phyloP scores from a whole-genome alignment of 768 basidiomycete genomes.

The Pisolithus marmoratus region DNA sequence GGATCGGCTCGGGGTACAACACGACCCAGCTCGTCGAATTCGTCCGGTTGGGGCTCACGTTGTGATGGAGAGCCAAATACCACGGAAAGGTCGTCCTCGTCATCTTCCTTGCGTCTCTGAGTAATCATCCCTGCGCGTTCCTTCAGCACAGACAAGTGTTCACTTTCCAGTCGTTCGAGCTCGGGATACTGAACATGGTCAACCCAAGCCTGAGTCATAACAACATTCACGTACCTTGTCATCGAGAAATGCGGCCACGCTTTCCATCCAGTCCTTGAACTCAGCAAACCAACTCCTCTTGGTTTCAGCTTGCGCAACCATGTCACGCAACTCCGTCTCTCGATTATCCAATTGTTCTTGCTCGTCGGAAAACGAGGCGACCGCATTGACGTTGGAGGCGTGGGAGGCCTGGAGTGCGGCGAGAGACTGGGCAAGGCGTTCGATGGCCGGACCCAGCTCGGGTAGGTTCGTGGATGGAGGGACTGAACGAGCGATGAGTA shows the following conservation, averaged over 20 bases:
- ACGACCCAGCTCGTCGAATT: constrained; percentile 61
- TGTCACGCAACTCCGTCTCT: constrained; percentile 67
- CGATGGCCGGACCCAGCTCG: constrained; percentile 52
- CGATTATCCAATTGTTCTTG: constrained; percentile 57
- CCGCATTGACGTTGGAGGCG: constrained; percentile 49
- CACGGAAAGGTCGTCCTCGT: constrained; percentile 71
- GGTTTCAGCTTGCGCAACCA: constrained; percentile 68
- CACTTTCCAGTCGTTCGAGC: constrained; percentile 73
- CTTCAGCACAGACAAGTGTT: constrained; percentile 63
- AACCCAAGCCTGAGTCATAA: neutral
- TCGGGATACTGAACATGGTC: constrained; percentile 53
- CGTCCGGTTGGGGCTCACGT: constrained; percentile 23
- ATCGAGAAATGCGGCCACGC: constrained; percentile 79
- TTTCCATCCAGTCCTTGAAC: constrained; percentile 78
- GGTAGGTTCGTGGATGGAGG: constrained; percentile 62
- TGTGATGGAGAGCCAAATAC: constrained; percentile 54
- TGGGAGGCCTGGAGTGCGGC: constrained; percentile 63
- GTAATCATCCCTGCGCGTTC: constrained; percentile 68
- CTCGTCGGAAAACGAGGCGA: constrained; percentile 57
- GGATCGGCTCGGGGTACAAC: constrained; percentile 42
- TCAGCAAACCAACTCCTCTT: constrained; percentile 79
- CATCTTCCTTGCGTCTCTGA: constrained; percentile 66
- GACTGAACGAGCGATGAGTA: constrained; percentile 40
- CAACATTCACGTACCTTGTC: constrained; percentile 58
- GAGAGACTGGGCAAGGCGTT: constrained; percentile 56